Evolutionary conservation across 2,329 filamentous ascomycete species (phyloP), one percentile per base, ranked within the genome.

Genomic region (Lasiodiplodia theobromae): DNA sequence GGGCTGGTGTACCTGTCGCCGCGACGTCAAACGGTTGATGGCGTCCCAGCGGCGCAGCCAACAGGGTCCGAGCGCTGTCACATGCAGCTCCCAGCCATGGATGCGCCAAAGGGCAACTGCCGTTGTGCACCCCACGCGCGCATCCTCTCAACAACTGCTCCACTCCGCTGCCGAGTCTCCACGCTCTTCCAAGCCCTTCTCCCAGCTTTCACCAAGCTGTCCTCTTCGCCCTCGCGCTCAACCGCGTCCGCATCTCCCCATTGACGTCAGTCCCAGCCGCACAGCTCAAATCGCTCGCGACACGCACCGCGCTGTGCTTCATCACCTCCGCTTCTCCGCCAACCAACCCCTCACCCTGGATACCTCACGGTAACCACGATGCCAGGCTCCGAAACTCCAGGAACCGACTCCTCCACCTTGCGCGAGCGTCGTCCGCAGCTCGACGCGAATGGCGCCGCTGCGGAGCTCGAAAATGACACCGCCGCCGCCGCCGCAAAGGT

Each of bases 401-500:
- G 65, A n/a, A 67, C 65, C 5, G 40, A 37, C 25, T 37, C 14
- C 6, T 38, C 53, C 44, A 60, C 31, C 47, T 49, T 67, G 65
- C 65, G 65, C 40, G 56, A 68, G 49, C 66, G 66, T 28, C 56
- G 56, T 10, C 56, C 56, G 10, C 44, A 38, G 28, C 38, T 12
- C 1, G 54, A 60, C n/a, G 28, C 14, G 8, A 37, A 67, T 28
- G 40, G n/a, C 38, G 53, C 64, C 21, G 7, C 18, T 21, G 54
- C 47, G 14, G 3, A 31, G 2, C 10, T 21, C 25, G 54, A 67
- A 11, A 56, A 56, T 28, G 63, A 37, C 21, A 16, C 31, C 47
- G 62, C 62, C 21, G 51, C 37, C 18, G 64, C 37, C 18, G 64
- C 44, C 10, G 40, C 82, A 69, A 80, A 81, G 67, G 84, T 86